Conservation (phyloP, 228 moss, liverwort and hornwort genomes). For the Sphagnum fallax region DNA sequence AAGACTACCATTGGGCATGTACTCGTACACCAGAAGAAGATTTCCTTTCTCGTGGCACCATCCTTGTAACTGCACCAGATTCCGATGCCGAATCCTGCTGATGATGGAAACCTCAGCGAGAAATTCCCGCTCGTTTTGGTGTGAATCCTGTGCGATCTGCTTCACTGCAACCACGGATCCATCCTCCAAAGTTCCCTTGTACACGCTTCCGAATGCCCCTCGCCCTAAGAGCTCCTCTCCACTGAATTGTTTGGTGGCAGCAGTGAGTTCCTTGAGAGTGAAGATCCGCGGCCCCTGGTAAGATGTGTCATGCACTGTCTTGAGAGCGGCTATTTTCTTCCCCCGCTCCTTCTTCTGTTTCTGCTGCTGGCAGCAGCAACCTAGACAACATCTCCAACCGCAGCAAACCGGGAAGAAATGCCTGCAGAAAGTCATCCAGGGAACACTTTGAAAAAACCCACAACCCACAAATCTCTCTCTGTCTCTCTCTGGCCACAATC, state of each 20-base stretch:
- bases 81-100: slow-evolving; percentile 47
- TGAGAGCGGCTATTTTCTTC: too few species aligned
- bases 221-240: slow-evolving; percentile 43
- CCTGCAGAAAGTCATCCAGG: too few species aligned
- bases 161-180: slow-evolving; percentile 47
- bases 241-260: slow-evolving; percentile 40
- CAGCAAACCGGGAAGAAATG: too few species aligned
- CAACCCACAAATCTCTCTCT: too few species aligned
- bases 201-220: slow-evolving; percentile 53
- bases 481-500: too few species aligned
- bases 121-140: slow-evolving; percentile 56
- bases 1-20: slow-evolving; percentile 56
- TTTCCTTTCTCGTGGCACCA: slow-evolving; percentile 61
- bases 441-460: too few species aligned
- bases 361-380: too few species aligned
- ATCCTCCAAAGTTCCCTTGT: slow-evolving; percentile 39
- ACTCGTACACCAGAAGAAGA: slow-evolving; percentile 48
- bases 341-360: too few species aligned
- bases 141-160: slow-evolving; percentile 50
- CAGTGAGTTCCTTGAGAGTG: slow-evolving; percentile 39
- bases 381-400: too few species aligned
- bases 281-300: slow-evolving; percentile 47
- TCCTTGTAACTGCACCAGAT: slow-evolving; percentile 56
- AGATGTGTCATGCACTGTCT: too few species aligned
- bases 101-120: slow-evolving; percentile 56